phyloP scores from a whole-genome alignment of 2,329 filamentous ascomycete species.

The Bipolaris zeicola region DNA sequence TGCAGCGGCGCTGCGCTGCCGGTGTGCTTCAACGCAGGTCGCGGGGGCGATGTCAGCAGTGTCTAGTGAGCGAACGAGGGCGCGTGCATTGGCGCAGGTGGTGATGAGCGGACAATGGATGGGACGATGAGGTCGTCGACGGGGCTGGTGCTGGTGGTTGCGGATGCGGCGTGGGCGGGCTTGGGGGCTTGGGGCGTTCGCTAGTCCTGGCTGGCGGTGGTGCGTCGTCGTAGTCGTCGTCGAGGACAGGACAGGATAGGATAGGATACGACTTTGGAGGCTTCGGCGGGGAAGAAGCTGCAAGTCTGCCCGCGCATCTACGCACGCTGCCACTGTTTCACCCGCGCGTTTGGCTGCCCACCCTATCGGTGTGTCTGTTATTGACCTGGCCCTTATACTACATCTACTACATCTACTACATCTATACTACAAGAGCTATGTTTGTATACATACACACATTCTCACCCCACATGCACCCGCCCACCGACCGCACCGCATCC shows the following conservation, averaged over 20 bases:
- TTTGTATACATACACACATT: not conserved
- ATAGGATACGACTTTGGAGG: not conserved
- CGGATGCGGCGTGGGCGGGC: constrained; percentile 10
- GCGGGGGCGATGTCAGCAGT: constrained; percentile 5
- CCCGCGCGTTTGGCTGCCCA: no score
- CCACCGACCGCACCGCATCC: not conserved
- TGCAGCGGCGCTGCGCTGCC: constrained; percentile 29
- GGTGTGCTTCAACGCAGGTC: constrained; percentile 12
- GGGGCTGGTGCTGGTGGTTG: not conserved
- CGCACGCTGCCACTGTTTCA: not conserved
- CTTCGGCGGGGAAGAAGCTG: constrained; percentile 17
- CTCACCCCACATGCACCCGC: not conserved
- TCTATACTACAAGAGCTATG: no score
- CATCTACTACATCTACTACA: no score
- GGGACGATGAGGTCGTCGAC: not conserved
- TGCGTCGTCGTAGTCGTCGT: not conserved
- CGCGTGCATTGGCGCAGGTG: constrained; percentile 3
- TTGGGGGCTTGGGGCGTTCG: not conserved
- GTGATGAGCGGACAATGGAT: not conserved
- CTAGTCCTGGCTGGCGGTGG: constrained; percentile 6
- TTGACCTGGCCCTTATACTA: no score
- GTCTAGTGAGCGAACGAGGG: not conserved
- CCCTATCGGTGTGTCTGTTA: no score
- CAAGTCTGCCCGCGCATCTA: not conserved
- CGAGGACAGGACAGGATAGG: not conserved